A percentile compares a stretch with the other conserved stretches of the same genome.
Evolutionary conservation across 2,329 filamentous ascomycete species (phyloP).

Genomic region (Hypoxylon sp.): DNA sequence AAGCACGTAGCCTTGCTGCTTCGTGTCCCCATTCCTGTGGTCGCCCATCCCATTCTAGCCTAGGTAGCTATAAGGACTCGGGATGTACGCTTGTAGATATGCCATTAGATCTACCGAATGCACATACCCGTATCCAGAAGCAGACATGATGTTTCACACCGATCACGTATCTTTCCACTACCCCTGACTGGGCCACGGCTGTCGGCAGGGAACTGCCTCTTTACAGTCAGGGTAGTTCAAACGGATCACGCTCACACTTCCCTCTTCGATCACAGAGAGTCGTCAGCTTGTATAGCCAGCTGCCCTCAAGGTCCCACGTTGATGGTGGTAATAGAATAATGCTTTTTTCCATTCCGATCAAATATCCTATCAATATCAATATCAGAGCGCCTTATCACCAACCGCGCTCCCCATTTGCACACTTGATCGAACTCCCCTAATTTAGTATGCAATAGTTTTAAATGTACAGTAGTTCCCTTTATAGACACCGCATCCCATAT

Average conservation of each 20-base stretch:
- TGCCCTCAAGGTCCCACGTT: background rate
- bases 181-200: background rate
- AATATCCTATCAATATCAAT: background rate
- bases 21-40: background rate
- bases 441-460: constrained; percentile 21
- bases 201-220: no score
- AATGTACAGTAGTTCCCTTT: constrained; percentile 18
- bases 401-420: background rate
- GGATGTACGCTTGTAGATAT: no score
- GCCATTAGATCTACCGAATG: constrained; percentile 23
- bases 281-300: background rate
- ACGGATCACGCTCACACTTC: background rate
- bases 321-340: background rate
- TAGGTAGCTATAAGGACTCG: background rate
- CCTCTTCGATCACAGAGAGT: background rate
- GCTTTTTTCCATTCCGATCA: background rate
- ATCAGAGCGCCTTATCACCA: background rate
- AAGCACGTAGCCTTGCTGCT: constrained; percentile 4
- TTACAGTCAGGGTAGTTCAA: background rate
- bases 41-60: background rate
- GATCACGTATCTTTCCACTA: constrained; percentile 10
- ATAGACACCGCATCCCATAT: constrained; percentile 5
- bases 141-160: constrained; percentile 7
- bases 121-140: constrained; percentile 14
- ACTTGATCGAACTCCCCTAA: background rate